Percentiles rank a stretch among this genome's conserved stretches.
phyloP scores from a whole-genome alignment of 2,329 filamentous ascomycete species.

The Pyrenophora graminea region DNA sequence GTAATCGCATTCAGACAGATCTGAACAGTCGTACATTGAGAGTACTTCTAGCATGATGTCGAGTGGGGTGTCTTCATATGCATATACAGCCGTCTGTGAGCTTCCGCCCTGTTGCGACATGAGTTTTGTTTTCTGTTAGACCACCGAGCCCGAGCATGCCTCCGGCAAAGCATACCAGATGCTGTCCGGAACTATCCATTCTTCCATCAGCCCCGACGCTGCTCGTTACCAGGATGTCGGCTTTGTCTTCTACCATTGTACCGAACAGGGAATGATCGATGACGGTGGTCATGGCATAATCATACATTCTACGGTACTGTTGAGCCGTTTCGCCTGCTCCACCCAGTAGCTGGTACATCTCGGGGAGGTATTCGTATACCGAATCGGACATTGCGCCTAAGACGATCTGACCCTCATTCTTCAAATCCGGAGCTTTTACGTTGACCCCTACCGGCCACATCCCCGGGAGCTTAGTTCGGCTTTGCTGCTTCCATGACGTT shows the following conservation, averaged over 20 bases:
- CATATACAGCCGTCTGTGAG: conserved; percentile 65
- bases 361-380: conserved; percentile 49
- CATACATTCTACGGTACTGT: conserved; percentile 60
- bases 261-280: conserved; percentile 54
- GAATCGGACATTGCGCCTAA: conserved; percentile 44
- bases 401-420: conserved; percentile 41
- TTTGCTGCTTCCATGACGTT: conserved; percentile 48
- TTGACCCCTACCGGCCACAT: conserved; percentile 54
- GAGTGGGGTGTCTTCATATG: conserved; percentile 60
- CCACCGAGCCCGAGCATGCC: conserved; percentile 66
- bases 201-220: conserved; percentile 36
- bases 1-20: conserved; percentile 45
- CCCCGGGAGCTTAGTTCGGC: conserved; percentile 49
- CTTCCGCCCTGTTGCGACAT: conserved; percentile 60
- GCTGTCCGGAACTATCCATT: conserved; percentile 56
- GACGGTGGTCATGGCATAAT: conserved; percentile 52
- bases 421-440: conserved; percentile 46
- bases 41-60: conserved; percentile 63
- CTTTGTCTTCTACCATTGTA: conserved; percentile 53
- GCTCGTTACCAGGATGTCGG: conserved; percentile 53
- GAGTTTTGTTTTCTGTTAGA: conserved; percentile 57
- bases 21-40: conserved; percentile 46
- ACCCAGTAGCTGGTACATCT: conserved; percentile 52
- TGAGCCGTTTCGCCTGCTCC: conserved; percentile 52
- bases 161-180: conserved; percentile 63